Conservation (phyloP, 1,284 basidiomycete species). For the Sporisorium reilianum region DNA sequence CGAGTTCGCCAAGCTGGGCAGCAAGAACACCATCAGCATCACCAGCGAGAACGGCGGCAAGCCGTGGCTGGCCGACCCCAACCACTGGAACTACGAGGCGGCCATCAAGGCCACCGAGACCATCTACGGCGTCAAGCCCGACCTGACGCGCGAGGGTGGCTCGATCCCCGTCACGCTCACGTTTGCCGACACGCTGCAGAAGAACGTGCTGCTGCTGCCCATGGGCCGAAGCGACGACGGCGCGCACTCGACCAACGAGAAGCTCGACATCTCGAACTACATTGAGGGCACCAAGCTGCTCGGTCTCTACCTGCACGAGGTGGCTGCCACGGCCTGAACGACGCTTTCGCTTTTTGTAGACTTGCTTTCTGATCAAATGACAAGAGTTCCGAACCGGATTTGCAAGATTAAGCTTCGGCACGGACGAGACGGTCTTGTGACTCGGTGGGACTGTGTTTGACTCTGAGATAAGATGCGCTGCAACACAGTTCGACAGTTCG, state of each 20-base stretch:
- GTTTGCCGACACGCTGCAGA: conserved; percentile 78
- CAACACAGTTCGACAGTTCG: no score
- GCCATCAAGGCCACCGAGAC: conserved; percentile 85
- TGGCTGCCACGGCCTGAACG: conserved; percentile 71
- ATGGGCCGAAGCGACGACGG: conserved; percentile 84
- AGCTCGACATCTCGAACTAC: conserved; percentile 91
- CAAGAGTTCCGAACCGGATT: background rate
- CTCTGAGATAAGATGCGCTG: no score
- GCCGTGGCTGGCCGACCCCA: conserved; percentile 68
- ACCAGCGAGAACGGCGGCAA: conserved; percentile 63
- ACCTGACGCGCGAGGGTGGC: conserved; percentile 92
- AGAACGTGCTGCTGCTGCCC: conserved; percentile 83
- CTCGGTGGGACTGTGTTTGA: conserved; percentile 6
- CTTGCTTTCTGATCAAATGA: background rate
- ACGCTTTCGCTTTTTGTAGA: background rate
- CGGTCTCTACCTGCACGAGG: conserved; percentile 85
- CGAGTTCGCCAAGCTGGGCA: conserved; percentile 64
- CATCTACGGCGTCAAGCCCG: conserved; percentile 84
- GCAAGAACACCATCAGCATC: conserved; percentile 67
- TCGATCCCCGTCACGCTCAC: conserved; percentile 96
- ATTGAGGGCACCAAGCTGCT: conserved; percentile 81
- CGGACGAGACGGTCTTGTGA: background rate
- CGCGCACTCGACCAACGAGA: conserved; percentile 94
- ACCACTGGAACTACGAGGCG: conserved; percentile 95
- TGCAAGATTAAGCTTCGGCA: background rate